Evolutionary conservation across 2,329 filamentous ascomycete species (phyloP).

Genomic region (Ceratocystis colombiana): DNA sequence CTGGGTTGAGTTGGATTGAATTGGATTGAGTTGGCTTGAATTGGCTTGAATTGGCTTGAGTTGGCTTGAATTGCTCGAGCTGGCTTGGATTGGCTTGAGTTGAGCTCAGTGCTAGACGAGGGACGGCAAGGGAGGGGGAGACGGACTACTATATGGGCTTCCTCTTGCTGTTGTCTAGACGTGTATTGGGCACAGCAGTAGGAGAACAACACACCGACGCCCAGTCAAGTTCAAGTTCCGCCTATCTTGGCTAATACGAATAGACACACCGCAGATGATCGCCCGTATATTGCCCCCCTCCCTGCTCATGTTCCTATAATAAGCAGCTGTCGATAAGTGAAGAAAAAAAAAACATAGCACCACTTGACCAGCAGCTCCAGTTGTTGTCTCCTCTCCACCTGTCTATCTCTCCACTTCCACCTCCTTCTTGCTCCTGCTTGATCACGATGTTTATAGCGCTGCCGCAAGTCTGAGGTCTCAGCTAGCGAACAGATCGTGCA

Average conservation of each 20-base stretch:
- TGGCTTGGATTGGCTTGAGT: background rate
- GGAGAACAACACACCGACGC: background rate
- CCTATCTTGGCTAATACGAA: background rate
- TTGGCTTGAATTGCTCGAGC: background rate
- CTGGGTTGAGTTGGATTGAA: background rate
- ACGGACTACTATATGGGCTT: no score
- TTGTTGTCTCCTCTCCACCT: background rate
- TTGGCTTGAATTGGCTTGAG: background rate
- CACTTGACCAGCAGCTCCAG: no score
- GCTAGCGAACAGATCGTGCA: slow-evolving; percentile 10
- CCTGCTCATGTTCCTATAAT: no score
- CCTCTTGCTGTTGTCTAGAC: no score
- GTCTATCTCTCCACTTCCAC: background rate
- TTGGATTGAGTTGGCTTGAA: background rate
- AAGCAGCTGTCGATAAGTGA: no score
- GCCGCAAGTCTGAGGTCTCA: slow-evolving; percentile 12
- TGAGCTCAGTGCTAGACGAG: no score
- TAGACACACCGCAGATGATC: background rate
- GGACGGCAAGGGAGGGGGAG: no score
- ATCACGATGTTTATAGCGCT: background rate
- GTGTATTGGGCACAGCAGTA: background rate
- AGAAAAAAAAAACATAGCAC: no score
- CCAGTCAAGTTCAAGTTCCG: background rate
- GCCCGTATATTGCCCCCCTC: background rate
- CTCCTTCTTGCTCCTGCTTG: background rate